Base-by-base conservation (phyloP, 2,329 filamentous ascomycete species). In the Atkinsonella hypoxylon region DNA sequence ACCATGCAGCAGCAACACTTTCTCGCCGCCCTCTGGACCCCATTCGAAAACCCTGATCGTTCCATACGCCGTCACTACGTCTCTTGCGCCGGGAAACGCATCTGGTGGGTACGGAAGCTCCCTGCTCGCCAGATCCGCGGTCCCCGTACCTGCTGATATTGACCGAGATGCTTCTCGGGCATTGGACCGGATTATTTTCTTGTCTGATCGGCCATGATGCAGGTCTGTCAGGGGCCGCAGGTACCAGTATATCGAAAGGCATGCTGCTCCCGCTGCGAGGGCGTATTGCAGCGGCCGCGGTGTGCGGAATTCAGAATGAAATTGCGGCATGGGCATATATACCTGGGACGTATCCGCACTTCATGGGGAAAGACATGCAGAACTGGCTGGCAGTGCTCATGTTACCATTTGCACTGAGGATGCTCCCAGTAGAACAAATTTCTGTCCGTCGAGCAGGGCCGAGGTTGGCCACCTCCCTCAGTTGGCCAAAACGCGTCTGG, bases 41-140 rank as follows among this genome's bases (percentile, higher is more conserved):
- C 83, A 93, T 70, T 94, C 89, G 62, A 89, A 91, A 3, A 87
- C 82, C 44, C 83, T 72, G 54, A 87, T 78, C 4, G 70, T 78
- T 15, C 88, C 87, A 61, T 87, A 89, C 6, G 82, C 79, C 4
- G 81, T 84, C 12, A 71, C 62, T 15, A 93, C 80, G 62, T 89
- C 79, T 52, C 86, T 76, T 0, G 71, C 78, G 7, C 86, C 83
- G 0, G 85, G 85, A 13, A 90, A 74, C 15, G 77, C 76, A 64
- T 88, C 76, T 3, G 80, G 80, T 1, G 85, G 85, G 63, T 93
- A 89, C 2, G 81, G 76, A 7, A 76, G 63, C 31, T 45, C 20
- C 13, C 8, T 13, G 2, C n/a, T 41, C 39, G n/a, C 32, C 3
- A 22, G 20, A 34, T 20, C 17, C 3, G 17, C 17, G n/a, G 8